Evolutionary conservation across 768 basidiomycete genomes (phyloP).

Genomic region (Termitomyces sp.): DNA sequence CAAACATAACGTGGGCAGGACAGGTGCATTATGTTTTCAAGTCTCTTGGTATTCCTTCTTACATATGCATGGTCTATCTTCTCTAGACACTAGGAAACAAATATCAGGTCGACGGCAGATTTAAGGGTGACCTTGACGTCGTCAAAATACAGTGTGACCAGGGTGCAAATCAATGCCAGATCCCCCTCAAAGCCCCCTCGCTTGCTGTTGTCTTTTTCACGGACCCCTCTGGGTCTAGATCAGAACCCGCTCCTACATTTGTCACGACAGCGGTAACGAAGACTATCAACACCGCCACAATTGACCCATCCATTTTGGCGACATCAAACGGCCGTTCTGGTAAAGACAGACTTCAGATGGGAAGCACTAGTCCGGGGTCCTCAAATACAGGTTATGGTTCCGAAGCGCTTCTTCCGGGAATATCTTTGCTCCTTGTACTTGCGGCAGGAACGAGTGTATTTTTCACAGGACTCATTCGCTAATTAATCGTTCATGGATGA

Average conservation of each 20-base stretch:
- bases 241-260: constrained; percentile 36
- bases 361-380: constrained; percentile 25
- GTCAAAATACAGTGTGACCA: constrained; percentile 56
- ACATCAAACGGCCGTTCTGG: constrained; percentile 41
- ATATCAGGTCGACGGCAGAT: constrained; percentile 64
- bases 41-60: neutral
- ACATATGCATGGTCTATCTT: neutral
- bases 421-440: neutral
- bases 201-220: constrained; percentile 73
- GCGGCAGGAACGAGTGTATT: neutral
- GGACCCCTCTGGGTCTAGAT: constrained; percentile 18
- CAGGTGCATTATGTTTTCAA: constrained; percentile 37
- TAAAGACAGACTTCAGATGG: constrained; percentile 16
- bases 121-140: constrained; percentile 48
- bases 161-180: constrained; percentile 43
- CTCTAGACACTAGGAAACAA: constrained; percentile 56
- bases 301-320: constrained; percentile 48
- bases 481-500: constrained; percentile 19
- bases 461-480: constrained; percentile 27
- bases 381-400: constrained; percentile 1
- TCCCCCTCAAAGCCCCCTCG: constrained; percentile 65
- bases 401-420: neutral
- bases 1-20: constrained; percentile 72
- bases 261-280: constrained; percentile 53
- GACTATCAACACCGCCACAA: constrained; percentile 43